Base-by-base conservation (phyloP, 1,284 basidiomycete species). In the Ganoderma leucocontextum region DNA sequence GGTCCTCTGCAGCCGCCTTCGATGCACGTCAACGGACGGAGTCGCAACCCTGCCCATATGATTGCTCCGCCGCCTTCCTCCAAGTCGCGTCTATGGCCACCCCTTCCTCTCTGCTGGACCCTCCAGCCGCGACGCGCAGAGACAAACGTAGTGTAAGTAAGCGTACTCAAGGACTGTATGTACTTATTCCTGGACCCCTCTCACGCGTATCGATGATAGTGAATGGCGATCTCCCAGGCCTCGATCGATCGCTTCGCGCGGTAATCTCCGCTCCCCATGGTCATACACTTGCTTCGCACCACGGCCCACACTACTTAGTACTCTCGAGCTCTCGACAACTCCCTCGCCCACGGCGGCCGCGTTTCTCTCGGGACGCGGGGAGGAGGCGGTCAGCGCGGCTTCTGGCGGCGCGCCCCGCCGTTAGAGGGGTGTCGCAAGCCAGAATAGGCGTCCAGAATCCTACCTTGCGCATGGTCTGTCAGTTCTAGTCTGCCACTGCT, bases 201-300 rank as follows among this genome's bases (percentile, higher is more conserved):
- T 53, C 62, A 41, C 60, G 58, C 59, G 57, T 58, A 63, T 53
- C n/a, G 57, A 68, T 57, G 39, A 42, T 52, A 33, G 55, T 36
- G 36, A 15, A n/a, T 64, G 55, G 22, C 42, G 53, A 22, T 22
- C 59, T 60, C 67, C 57, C 67, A 69, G 55, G 67, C 59, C 67
- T 69, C 67, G 67, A 69, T 69, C 67, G 67, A 25, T 60, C 53
- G 4, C 36, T 65, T 65, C 60, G 58, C 63, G 67, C 60, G 64
- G 67, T 69, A 61, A 69, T 69, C 64, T 69, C 64, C 67, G 64
- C 64, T 39, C 52, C 38, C 59, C 61, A 19, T 35, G 29, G 29
- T 55, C 52, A 4, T 35, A 35, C 52, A 35, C 52, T 25, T 4
- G 22, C n/a, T 22, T 49, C 52, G 29, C 49, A 53, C 49, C 49